Evolutionary conservation across 2,329 filamentous ascomycete species (phyloP).

Genomic region (Penicillium aurantiogriseum): DNA sequence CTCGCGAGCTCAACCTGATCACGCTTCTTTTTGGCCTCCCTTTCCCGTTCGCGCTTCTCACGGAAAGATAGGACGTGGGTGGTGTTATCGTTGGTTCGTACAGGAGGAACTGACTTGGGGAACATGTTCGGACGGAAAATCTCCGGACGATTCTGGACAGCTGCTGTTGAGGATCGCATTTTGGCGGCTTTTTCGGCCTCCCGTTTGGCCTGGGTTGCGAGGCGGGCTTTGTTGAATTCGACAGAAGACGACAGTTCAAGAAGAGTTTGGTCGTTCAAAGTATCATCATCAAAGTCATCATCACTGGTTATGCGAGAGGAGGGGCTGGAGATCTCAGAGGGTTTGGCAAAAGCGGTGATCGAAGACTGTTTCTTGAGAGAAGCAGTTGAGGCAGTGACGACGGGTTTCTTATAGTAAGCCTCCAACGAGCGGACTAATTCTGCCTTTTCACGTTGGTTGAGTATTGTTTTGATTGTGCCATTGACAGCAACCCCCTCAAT

Average conservation of each 20-base stretch:
- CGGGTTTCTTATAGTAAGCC: slow-evolving; percentile 47
- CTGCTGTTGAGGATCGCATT: slow-evolving; percentile 8
- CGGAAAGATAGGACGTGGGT: slow-evolving; percentile 59
- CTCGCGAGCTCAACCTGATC: slow-evolving; percentile 70
- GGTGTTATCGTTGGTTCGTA: slow-evolving; percentile 32
- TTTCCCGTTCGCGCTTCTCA: slow-evolving; percentile 70
- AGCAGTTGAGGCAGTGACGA: slow-evolving; percentile 43
- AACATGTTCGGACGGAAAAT: slow-evolving; percentile 25
- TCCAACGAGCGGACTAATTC: slow-evolving; percentile 68
- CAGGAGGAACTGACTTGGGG: slow-evolving; percentile 21
- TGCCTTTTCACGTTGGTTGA: slow-evolving; percentile 78
- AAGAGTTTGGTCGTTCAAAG: slow-evolving; percentile 40
- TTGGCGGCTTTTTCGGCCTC: slow-evolving; percentile 27
- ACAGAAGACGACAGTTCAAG: slow-evolving; percentile 44
- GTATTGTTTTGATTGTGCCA: slow-evolving; percentile 69
- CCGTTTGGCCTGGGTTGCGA: slow-evolving; percentile 32
- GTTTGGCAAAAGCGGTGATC: slow-evolving; percentile 42
- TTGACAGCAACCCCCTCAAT: slow-evolving; percentile 55
- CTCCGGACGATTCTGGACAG: slow-evolving; percentile 20
- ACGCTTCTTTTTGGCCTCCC: slow-evolving; percentile 70
- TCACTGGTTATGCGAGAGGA: slow-evolving; percentile 33
- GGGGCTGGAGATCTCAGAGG: slow-evolving; percentile 36
- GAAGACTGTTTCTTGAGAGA: slow-evolving; percentile 46
- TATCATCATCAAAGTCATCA: slow-evolving; percentile 44
- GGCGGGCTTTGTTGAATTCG: slow-evolving; percentile 43